These are phyloP conservation scores for Escovopsis sp. DNA, from an alignment of 2,329 filamentous ascomycete species.

Conservation along the genomic window DNA sequence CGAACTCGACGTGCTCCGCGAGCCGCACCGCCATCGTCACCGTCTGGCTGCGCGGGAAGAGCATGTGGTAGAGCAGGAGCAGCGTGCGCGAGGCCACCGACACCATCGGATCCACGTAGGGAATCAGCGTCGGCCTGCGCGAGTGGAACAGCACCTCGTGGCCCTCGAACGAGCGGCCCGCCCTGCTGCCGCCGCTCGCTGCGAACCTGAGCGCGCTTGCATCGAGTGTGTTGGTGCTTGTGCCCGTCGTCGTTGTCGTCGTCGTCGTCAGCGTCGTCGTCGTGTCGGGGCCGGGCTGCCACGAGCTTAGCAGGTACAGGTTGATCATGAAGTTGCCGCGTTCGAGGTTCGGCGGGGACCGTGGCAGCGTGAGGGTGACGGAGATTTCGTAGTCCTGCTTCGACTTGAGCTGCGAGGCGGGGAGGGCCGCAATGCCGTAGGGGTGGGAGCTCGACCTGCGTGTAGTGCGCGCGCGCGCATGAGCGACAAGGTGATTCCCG, in stretches of 20 bases:
- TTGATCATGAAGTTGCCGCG: conserved; percentile 93
- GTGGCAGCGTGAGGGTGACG: conserved; percentile 60
- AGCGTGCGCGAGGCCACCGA: conserved; percentile 44
- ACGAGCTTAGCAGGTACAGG: conserved; percentile 46
- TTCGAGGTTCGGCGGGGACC: conserved; percentile 57
- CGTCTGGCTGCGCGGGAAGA: conserved; percentile 49
- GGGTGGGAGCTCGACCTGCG: conserved; percentile 37
- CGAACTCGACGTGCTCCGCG: conserved; percentile 59
- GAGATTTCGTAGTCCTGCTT: conserved; percentile 75
- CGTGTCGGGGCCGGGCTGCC: too few species aligned
- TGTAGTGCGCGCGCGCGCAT: too few species aligned
- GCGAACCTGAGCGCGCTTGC: conserved; percentile 15
- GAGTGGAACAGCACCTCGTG: conserved; percentile 41
- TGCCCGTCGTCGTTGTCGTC: conserved; percentile 6
- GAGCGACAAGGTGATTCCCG: too few species aligned
- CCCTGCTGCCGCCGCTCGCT: conserved; percentile 3
- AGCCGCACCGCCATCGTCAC: conserved; percentile 51
- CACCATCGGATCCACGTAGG: conserved; percentile 59
- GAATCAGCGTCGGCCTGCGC: conserved; percentile 61
- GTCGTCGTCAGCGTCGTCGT: too few species aligned
- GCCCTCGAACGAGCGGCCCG: conserved; percentile 21
- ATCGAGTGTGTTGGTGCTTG: conserved; percentile 11
- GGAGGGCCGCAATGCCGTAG: conserved; percentile 33
- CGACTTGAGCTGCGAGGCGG: conserved; percentile 40
- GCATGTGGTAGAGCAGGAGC: conserved; percentile 52